Conservation (phyloP, 257 asterid species). For the Fraxinus excelsior region DNA sequence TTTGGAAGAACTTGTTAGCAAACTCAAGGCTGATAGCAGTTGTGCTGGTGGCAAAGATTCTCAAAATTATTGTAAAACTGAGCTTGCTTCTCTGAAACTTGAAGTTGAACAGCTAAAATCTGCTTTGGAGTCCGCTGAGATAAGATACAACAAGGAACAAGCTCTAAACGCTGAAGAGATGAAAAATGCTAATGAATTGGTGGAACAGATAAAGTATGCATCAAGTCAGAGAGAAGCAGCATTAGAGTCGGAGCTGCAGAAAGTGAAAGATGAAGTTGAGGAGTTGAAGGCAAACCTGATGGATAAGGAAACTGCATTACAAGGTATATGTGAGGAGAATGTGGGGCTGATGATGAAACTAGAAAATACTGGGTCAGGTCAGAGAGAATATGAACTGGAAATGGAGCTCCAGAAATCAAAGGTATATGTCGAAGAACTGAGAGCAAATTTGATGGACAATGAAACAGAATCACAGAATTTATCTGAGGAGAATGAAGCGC, state of each 20-base stretch:
- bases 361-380: constrained; percentile 45
- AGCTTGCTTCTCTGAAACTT: constrained; percentile 39
- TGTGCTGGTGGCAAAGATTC: background rate
- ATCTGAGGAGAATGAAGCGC: constrained; percentile 51
- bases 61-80: constrained; percentile 37
- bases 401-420: constrained; percentile 47
- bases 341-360: constrained; percentile 55
- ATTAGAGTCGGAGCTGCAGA: constrained; percentile 47
- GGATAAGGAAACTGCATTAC: constrained; percentile 91
- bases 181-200: constrained; percentile 47
- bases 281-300: constrained; percentile 80
- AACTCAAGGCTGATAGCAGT: constrained; percentile 47
- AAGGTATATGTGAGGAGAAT: constrained; percentile 88
- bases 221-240: constrained; percentile 52
- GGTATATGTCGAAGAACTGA: constrained; percentile 40
- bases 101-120: constrained; percentile 59
- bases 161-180: constrained; percentile 42
- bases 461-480: constrained; percentile 49
- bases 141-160: constrained; percentile 57
- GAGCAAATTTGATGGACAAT: constrained; percentile 47
- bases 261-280: constrained; percentile 55
- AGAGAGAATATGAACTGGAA: constrained; percentile 45
- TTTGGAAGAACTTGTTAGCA: constrained; percentile 59
- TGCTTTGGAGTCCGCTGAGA: constrained; percentile 71
- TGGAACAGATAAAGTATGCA: constrained; percentile 56